phyloP scores from a whole-genome alignment of 1,139 yeast species.

The Scheffersomyces lignicola region DNA sequence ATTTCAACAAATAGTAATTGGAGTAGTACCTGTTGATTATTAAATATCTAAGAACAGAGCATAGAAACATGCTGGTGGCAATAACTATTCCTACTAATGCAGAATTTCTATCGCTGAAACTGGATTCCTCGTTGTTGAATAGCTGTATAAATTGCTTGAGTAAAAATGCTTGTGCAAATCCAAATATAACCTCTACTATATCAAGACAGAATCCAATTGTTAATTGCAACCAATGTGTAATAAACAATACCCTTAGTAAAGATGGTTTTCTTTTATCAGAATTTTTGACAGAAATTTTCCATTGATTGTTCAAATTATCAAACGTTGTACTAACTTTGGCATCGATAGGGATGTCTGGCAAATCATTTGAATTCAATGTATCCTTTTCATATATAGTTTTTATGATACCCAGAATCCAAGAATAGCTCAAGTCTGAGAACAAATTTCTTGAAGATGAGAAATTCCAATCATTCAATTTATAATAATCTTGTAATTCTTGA shows the following conservation, averaged over 20 bases:
- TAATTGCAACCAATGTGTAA: conserved; percentile 13
- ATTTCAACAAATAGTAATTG: conserved; percentile 12
- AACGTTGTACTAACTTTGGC: conserved; percentile 21
- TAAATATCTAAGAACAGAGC: conserved; percentile 23
- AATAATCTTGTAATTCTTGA: conserved; percentile 40
- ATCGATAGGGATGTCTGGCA: conserved; percentile 25
- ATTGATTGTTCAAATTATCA: conserved; percentile 17
- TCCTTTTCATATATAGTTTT: conserved; percentile 20
- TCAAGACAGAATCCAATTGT: conserved; percentile 15
- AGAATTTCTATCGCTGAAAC: conserved; percentile 14
- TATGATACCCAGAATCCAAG: conserved; percentile 24
- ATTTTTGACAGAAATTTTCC: conserved; percentile 23
- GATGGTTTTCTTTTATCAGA: conserved; percentile 25
- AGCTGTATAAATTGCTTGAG: conserved; percentile 28
- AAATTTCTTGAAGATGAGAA: conserved; percentile 20
- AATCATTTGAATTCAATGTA: conserved; percentile 19
- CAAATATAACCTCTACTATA: conserved; percentile 18
- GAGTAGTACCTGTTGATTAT: conserved; percentile 24
- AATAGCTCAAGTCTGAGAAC: conserved; percentile 22
- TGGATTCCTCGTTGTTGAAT: conserved; percentile 15
- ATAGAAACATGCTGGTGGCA: conserved; percentile 25
- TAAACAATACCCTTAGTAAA: conserved; percentile 15
- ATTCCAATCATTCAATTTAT: conserved; percentile 36
- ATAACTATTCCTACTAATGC: conserved; percentile 27
- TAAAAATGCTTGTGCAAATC: conserved; percentile 28